These are phyloP conservation scores for Clonostachys solani DNA, from an alignment of 2,329 filamentous ascomycete species.

Conservation along the genomic window DNA sequence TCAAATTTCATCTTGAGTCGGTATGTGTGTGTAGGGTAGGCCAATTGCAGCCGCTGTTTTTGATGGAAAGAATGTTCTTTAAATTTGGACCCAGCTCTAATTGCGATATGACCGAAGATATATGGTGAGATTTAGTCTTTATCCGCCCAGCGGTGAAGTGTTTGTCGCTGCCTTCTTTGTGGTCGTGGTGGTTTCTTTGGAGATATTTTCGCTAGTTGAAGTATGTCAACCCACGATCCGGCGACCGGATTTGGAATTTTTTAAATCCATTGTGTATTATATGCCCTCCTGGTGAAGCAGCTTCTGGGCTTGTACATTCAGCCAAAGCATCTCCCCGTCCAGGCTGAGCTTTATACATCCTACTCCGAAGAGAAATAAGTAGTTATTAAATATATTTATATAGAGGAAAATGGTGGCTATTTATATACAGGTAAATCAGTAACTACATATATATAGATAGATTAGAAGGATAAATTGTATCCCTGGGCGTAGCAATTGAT, in stretches of 20 bases:
- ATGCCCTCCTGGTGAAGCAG: background rate
- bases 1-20: too few species aligned
- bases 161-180: background rate
- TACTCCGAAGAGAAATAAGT: too few species aligned
- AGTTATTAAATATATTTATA: too few species aligned
- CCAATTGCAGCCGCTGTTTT: background rate
- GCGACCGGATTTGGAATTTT: background rate
- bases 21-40: background rate
- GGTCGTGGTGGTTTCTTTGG: background rate
- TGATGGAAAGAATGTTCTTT: background rate
- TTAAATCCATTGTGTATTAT: background rate
- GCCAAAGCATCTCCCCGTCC: too few species aligned
- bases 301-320: background rate
- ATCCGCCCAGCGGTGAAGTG: background rate
- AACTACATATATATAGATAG: too few species aligned
- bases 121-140: background rate
- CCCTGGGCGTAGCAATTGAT: too few species aligned
- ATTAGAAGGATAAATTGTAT: too few species aligned
- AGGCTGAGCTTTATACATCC: too few species aligned
- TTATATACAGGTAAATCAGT: too few species aligned
- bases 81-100: background rate
- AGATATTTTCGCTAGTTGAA: background rate
- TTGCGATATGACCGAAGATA: background rate
- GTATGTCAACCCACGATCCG: background rate
- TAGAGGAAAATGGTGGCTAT: too few species aligned